These are phyloP conservation scores for Straminergon stramineum DNA, from an alignment of 225 moss, liverwort and hornwort species.

Conservation along the genomic window DNA sequence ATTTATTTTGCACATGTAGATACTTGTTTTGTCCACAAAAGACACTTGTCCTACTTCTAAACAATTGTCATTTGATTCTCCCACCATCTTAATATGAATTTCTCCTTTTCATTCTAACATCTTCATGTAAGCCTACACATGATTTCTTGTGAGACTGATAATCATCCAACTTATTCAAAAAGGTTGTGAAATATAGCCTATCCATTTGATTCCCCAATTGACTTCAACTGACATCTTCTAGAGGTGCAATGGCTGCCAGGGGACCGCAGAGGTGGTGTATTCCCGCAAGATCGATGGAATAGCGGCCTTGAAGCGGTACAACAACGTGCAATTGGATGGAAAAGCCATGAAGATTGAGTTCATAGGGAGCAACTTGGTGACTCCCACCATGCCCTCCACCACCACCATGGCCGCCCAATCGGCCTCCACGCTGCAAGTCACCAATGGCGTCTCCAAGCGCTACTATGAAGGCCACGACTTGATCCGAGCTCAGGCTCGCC, in stretches of 20 bases:
- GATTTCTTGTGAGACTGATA: neutral
- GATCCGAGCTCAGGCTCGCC: slow-evolving; percentile 17
- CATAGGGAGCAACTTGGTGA: slow-evolving; percentile 70
- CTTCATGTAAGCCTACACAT: neutral
- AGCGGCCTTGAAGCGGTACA: slow-evolving; percentile 79
- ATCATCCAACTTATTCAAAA: neutral
- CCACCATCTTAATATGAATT: neutral
- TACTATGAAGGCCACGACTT: slow-evolving; percentile 33
- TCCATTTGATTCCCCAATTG: neutral
- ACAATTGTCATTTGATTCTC: neutral
- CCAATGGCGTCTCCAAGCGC: slow-evolving; percentile 27
- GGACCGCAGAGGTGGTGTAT: slow-evolving; percentile 90
- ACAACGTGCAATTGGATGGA: slow-evolving; percentile 83
- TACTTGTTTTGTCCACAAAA: too few species aligned
- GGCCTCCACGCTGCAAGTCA: slow-evolving; percentile 16
- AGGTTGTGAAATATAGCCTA: neutral
- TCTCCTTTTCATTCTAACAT: neutral
- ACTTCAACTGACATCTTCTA: neutral
- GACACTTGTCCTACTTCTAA: too few species aligned
- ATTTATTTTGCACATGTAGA: neutral
- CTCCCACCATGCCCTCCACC: slow-evolving; percentile 9
- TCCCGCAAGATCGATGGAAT: slow-evolving; percentile 78
- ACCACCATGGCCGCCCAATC: slow-evolving; percentile 24
- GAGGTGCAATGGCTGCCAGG: slow-evolving; percentile 28
- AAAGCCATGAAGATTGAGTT: slow-evolving; percentile 85